phyloP scores from a whole-genome alignment of 495 filamentous ascomycete species.

The Aspergillus avenaceus region DNA sequence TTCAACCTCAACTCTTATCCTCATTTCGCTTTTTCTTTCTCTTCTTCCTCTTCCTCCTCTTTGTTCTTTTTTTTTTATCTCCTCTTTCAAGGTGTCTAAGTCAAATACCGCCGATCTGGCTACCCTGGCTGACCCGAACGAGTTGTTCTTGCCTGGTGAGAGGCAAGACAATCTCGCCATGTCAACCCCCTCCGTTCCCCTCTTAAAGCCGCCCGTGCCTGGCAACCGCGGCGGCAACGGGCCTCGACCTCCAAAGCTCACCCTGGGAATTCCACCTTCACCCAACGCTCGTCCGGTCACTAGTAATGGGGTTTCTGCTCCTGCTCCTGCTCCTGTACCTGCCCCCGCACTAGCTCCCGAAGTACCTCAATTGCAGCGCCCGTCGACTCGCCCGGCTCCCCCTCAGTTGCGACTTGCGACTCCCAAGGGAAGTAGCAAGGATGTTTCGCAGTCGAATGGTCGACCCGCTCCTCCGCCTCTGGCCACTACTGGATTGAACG shows the following conservation, averaged over 20 bases:
- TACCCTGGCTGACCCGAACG: conserved; percentile 43
- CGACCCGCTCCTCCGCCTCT: conserved; percentile 49
- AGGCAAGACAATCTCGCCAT: conserved; percentile 58
- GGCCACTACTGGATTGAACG: conserved; percentile 57
- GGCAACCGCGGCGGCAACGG: conserved; percentile 57
- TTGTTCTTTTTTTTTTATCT: no score
- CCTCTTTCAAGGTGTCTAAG: conserved; percentile 17
- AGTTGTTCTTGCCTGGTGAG: conserved; percentile 45
- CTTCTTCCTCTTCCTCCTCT: conserved; percentile 2
- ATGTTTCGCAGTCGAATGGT: conserved; percentile 58
- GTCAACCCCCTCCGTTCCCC: conserved; percentile 66
- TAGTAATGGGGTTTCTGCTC: conserved; percentile 27
- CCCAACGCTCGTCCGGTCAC: conserved; percentile 68
- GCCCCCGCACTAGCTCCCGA: conserved; percentile 15
- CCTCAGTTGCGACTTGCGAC: conserved; percentile 78
- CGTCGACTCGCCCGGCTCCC: conserved; percentile 49
- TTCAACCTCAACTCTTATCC: no score
- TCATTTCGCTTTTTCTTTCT: conserved; percentile 4
- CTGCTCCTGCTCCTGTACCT: conserved; percentile 22
- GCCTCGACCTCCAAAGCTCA: conserved; percentile 69
- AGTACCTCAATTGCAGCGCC: conserved; percentile 28
- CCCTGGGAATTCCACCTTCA: conserved; percentile 82
- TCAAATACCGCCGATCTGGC: conserved; percentile 35
- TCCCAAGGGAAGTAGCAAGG: conserved; percentile 68
- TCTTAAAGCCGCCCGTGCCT: conserved; percentile 79